These are phyloP conservation scores for Rhizopogon rudus DNA, from an alignment of 768 basidiomycete species.

Conservation along the genomic window DNA sequence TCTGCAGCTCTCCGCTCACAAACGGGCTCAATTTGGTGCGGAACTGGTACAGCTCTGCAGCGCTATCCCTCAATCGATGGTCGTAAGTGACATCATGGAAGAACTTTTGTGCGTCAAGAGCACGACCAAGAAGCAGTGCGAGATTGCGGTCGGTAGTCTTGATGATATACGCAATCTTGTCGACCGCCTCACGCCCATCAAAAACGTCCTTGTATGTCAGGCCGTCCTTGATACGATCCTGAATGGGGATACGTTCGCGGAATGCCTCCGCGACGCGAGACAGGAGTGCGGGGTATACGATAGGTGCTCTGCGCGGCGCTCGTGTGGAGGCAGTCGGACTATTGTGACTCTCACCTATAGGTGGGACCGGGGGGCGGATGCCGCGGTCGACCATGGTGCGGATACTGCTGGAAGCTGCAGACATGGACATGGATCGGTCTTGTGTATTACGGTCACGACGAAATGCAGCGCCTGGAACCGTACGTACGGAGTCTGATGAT, in stretches of 20 bases:
- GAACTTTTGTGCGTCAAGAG: constrained; percentile 96
- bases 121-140: constrained; percentile 90
- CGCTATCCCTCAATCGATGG: constrained; percentile 87
- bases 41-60: constrained; percentile 91
- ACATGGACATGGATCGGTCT: constrained; percentile 77
- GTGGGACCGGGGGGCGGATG: constrained; percentile 30
- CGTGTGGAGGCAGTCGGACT: constrained; percentile 32
- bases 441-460: constrained; percentile 58
- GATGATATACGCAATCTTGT: constrained; percentile 96
- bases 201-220: constrained; percentile 96
- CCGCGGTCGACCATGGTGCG: constrained; percentile 40
- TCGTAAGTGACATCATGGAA: constrained; percentile 99
- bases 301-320: constrained; percentile 49
- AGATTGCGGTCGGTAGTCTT: constrained; percentile 97
- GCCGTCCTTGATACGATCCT: constrained; percentile 89
- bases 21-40: constrained; percentile 81
- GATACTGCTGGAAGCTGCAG: constrained; percentile 48
- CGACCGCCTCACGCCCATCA: constrained; percentile 95
- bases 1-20: constrained; percentile 65
- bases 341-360: constrained; percentile 34
- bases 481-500: constrained; percentile 68
- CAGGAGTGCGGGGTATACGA: constrained; percentile 93
- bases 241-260: constrained; percentile 68
- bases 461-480: constrained; percentile 45
- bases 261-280: constrained; percentile 95